Base-by-base conservation (phyloP, 305 asterid species). In the Euphrasia arctica region DNA sequence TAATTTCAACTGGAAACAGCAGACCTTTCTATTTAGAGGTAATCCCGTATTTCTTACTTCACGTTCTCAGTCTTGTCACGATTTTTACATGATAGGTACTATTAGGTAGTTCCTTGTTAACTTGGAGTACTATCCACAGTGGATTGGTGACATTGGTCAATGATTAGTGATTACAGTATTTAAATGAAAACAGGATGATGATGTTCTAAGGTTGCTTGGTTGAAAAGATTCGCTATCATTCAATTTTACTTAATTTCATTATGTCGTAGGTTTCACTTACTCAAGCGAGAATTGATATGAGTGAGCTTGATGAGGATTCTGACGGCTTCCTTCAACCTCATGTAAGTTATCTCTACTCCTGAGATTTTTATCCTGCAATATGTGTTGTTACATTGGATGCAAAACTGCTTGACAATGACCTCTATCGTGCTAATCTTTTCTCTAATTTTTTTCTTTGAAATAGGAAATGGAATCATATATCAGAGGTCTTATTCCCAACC, bases 241-340 rank as follows among this genome's bases (percentile, higher is more conserved):
- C 13, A 52, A 18, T 50, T 9, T 54, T 54, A 39, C 36, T 75
- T 70, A 49, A 51, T 14, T 63, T 66, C 66, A 54, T 64, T 72
- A 66, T 67, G 67, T 52, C 77, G 61, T 85, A 94, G 99, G 99
- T 94, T 71, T 88, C 98, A 47, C 97, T 94, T 72, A 91, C 99
- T 69, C 99, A 94, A 85, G 99, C 99, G 63, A 84, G 98, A 79
- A 94, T 94, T 66, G 98, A 94, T 78, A 94, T 94, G 99, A 91
- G 99, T 66, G 99, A 94, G 88, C 98, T 94, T 62, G 99, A 94
- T 68, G 99, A 88, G 83, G 99, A 94, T 83, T 94, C 99, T 62
- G 99, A 94, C 80, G 99, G 99, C 75, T 94, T 91, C 75, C 98
- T 94, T 72, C 99, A 85, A 71, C 96, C 98, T 66, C 88, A 85